Conservation (phyloP, 2,329 filamentous ascomycete species). For the Pestalotiopsis sp. region DNA sequence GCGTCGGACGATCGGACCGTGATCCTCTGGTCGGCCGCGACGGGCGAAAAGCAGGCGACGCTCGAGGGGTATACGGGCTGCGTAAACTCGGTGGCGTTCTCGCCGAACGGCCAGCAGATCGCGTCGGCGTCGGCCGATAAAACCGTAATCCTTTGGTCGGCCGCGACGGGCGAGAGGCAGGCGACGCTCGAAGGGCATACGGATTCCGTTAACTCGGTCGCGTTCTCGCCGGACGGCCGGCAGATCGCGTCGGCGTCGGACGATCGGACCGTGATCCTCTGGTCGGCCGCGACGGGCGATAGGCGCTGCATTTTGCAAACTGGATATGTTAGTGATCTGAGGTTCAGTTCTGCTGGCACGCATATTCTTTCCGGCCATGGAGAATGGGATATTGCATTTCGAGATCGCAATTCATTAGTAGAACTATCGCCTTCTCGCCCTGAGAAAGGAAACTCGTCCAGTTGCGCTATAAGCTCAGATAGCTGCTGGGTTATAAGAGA, state of each 20-base stretch:
- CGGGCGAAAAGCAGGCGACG: conserved; percentile 14
- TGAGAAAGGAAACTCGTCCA: not conserved
- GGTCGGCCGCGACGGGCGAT: conserved; percentile 7
- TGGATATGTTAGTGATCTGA: too few species aligned
- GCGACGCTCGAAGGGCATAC: too few species aligned
- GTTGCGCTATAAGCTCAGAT: not conserved
- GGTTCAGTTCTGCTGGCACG: conserved; percentile 12
- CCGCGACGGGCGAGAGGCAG: too few species aligned
- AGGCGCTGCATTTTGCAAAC: conserved; percentile 10
- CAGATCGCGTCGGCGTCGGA: too few species aligned
- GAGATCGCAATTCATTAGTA: too few species aligned
- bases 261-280: conserved; percentile 20
- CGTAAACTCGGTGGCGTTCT: conserved; percentile 14
- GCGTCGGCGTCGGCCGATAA: conserved; percentile 15
- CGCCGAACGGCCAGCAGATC: conserved; percentile 13
- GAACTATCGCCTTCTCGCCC: too few species aligned
- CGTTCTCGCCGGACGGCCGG: too few species aligned
- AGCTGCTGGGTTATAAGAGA: not conserved
- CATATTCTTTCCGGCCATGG: conserved; percentile 17
- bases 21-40: conserved; percentile 18
- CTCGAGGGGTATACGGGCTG: conserved; percentile 16
- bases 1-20: conserved; percentile 10
- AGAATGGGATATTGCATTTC: not conserved
- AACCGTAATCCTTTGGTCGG: too few species aligned
- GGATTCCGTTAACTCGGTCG: too few species aligned